Conservation (phyloP, 202 grass and related monocot genomes). For the Saccharum hybrid region DNA sequence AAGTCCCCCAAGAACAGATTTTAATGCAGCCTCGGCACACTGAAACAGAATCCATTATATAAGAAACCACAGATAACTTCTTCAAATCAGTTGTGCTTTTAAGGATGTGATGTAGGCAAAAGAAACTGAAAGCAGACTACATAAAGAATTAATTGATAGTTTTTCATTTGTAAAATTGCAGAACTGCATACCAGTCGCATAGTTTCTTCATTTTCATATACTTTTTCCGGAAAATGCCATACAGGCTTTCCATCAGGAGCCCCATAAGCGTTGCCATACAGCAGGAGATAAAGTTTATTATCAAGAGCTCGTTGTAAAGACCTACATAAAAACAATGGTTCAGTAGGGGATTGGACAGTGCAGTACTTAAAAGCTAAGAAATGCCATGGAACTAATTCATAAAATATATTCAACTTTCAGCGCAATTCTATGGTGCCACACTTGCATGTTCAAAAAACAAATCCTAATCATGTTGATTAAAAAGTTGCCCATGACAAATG, state of each 20-base stretch:
- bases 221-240: conserved; percentile 99
- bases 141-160: conserved; percentile 6
- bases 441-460: not conserved
- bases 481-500: conserved; percentile 2
- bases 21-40: conserved; percentile 93
- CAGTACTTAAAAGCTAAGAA: conserved; percentile 21
- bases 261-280: conserved; percentile 73
- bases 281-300: conserved; percentile 87
- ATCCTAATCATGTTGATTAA: not conserved
- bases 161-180: conserved; percentile 1
- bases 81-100: not conserved
- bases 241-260: conserved; percentile 68
- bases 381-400: conserved; percentile 19
- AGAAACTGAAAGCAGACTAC: conserved; percentile 36
- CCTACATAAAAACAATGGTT: conserved; percentile 54
- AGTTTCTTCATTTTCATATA: conserved; percentile 90
- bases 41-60: conserved; percentile 52
- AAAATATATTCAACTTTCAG: conserved; percentile 23
- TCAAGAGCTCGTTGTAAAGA: conserved; percentile 92
- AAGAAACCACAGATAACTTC: conserved; percentile 9
- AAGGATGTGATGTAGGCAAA: not conserved
- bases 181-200: conserved; percentile 66
- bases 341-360: conserved; percentile 3
- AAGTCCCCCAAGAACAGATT: conserved; percentile 82
- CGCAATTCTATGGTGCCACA: not conserved